Evolutionary conservation across 2,329 filamentous ascomycete species (phyloP).

Genomic region (Fusarium coicis): DNA sequence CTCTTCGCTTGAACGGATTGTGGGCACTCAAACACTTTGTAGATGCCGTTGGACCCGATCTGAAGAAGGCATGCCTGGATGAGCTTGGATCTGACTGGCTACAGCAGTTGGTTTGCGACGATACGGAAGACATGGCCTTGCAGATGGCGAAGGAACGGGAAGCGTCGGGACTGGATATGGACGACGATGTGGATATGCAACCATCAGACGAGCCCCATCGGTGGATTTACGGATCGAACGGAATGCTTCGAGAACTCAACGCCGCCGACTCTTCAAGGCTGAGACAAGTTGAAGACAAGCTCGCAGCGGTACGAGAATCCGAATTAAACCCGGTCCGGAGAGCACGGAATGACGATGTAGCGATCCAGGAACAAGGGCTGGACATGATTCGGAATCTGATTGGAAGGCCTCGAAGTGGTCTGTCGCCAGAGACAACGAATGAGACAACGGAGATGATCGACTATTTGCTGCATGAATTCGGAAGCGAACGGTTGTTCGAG

Average conservation of each 20-base stretch:
- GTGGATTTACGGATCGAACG: slow-evolving; percentile 50
- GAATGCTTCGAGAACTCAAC: slow-evolving; percentile 48
- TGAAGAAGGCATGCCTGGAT: slow-evolving; percentile 82
- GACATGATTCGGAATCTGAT: slow-evolving; percentile 92
- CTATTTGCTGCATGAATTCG: slow-evolving; percentile 79
- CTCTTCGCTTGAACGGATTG: slow-evolving; percentile 83
- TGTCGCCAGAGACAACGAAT: slow-evolving; percentile 60
- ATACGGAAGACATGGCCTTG: slow-evolving; percentile 65
- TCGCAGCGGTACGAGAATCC: slow-evolving; percentile 67
- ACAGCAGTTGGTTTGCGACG: slow-evolving; percentile 77
- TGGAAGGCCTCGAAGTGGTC: slow-evolving; percentile 64
- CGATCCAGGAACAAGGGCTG: slow-evolving; percentile 90
- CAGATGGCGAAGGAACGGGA: slow-evolving; percentile 50
- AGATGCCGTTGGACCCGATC: slow-evolving; percentile 73
- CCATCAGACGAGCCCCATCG: slow-evolving; percentile 57
- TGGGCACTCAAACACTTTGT: slow-evolving; percentile 96
- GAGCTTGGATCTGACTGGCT: slow-evolving; percentile 84
- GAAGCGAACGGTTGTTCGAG: slow-evolving; percentile 81
- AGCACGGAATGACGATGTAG: slow-evolving; percentile 80
- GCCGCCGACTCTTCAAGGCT: slow-evolving; percentile 55
- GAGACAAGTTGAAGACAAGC: slow-evolving; percentile 61
- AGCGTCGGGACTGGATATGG: slow-evolving; percentile 54
- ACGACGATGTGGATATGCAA: slow-evolving; percentile 69
- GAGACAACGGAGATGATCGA: slow-evolving; percentile 82
- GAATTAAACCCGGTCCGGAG: slow-evolving; percentile 76